Evolutionary conservation across 768 basidiomycete species (phyloP).

Genomic region (Rhodotorula kratochvilovae): DNA sequence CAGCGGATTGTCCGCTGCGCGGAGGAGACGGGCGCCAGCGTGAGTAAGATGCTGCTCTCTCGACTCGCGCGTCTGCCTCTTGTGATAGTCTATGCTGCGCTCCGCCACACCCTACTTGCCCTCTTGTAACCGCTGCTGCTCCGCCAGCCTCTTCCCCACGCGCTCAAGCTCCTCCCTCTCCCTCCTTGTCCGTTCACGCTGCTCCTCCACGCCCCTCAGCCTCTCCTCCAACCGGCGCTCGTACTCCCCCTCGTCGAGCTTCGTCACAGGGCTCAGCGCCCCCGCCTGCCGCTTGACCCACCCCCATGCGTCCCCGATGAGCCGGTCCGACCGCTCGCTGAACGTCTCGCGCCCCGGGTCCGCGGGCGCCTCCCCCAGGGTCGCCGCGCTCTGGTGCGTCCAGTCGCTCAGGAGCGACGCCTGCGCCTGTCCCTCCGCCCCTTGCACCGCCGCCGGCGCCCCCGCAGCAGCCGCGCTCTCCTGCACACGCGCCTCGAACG

Average conservation of each 20-base stretch:
- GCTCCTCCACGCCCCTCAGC: not conserved
- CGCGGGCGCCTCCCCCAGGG: not conserved
- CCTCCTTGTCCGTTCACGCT: not conserved
- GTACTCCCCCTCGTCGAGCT: constrained; percentile 28
- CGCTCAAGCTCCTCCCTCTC: not conserved
- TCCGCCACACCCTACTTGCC: not conserved
- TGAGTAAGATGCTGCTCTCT: too few species aligned
- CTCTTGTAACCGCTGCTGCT: not conserved
- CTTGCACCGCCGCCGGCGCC: not conserved
- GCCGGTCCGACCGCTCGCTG: constrained; percentile 28
- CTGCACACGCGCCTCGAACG: not conserved
- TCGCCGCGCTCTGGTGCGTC: not conserved
- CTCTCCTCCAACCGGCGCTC: not conserved
- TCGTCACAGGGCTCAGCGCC: constrained; percentile 12
- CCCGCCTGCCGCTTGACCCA: not conserved
- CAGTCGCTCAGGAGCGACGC: not conserved
- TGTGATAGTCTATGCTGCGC: not conserved
- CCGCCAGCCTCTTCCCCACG: not conserved
- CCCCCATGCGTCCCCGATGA: not conserved
- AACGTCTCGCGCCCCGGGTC: constrained; percentile 32
- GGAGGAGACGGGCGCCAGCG: too few species aligned
- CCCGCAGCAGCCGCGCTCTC: not conserved
- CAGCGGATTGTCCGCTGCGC: too few species aligned
- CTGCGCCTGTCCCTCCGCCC: not conserved
- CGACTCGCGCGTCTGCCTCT: not conserved